phyloP scores from a whole-genome alignment of 1,284 basidiomycete genomes.

The Rhodotorula sp. region DNA sequence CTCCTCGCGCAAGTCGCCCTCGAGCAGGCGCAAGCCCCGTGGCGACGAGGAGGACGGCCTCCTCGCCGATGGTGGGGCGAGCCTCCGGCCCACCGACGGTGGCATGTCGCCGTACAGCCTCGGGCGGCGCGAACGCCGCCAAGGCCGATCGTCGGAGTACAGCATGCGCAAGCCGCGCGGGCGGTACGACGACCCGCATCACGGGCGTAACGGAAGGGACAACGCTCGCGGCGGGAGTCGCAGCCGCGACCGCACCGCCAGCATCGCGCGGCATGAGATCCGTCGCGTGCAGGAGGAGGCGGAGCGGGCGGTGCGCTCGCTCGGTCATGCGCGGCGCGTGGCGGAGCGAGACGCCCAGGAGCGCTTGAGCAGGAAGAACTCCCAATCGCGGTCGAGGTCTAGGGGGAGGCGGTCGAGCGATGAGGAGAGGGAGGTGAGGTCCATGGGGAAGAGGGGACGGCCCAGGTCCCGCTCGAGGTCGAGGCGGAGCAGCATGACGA shows the following conservation, averaged over 20 bases:
- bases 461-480: background rate
- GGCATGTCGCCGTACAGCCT: background rate
- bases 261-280: too few relatives aligned
- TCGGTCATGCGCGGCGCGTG: background rate
- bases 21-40: background rate
- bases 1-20: background rate
- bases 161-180: background rate
- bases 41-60: background rate
- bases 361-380: background rate
- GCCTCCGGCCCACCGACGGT: background rate
- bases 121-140: background rate
- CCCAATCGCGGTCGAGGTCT: background rate
- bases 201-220: background rate
- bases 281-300: background rate
- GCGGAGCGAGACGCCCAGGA: background rate
- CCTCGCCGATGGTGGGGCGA: background rate
- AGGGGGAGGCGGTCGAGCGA: background rate
- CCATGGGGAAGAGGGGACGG: background rate
- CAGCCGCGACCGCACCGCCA: background rate
- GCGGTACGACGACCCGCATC: background rate
- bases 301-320: background rate
- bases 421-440: too few relatives aligned
- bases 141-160: background rate
- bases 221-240: background rate
- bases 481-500: background rate